These are phyloP conservation scores for Volvariella volvacea DNA, from an alignment of 1,284 basidiomycete genomes.

Conservation along the genomic window DNA sequence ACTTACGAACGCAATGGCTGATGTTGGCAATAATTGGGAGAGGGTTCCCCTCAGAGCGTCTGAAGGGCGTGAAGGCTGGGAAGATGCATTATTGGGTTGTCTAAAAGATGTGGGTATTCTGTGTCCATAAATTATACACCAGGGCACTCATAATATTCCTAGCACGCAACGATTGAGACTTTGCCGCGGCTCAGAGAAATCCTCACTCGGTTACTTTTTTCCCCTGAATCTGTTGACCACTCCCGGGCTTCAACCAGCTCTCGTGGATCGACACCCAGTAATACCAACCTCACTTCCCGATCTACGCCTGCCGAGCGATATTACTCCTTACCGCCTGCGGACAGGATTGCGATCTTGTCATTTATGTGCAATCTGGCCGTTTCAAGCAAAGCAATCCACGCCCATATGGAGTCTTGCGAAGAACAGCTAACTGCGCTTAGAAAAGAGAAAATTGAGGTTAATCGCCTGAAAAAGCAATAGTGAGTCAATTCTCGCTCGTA, in stretches of 20 bases:
- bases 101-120: slow-evolving; percentile 72
- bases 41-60: slow-evolving; percentile 58
- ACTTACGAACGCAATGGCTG: slow-evolving; percentile 57
- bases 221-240: slow-evolving; percentile 40
- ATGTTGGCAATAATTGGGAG: slow-evolving; percentile 78
- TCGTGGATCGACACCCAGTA: slow-evolving; percentile 31
- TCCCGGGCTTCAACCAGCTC: slow-evolving; percentile 41
- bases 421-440: slow-evolving; percentile 84
- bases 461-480: slow-evolving; percentile 82
- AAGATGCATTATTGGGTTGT: slow-evolving; percentile 80
- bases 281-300: slow-evolving; percentile 27
- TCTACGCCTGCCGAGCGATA: slow-evolving; percentile 68
- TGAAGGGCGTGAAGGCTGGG: slow-evolving; percentile 75
- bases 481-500: slow-evolving; percentile 35
- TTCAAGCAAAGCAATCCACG: slow-evolving; percentile 82
- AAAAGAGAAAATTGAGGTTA: slow-evolving; percentile 94
- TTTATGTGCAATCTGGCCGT: slow-evolving; percentile 90
- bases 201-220: slow-evolving; percentile 71
- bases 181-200: slow-evolving; percentile 74
- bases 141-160: slow-evolving; percentile 11
- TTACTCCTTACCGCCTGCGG: slow-evolving; percentile 61
- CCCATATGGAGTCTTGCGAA: slow-evolving; percentile 88
- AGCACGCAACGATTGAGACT: slow-evolving; percentile 74
- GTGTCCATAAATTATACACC: slow-evolving; percentile 9
- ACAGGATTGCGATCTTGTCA: slow-evolving; percentile 80